Evolutionary conservation across 2,329 filamentous ascomycete species (phyloP).

Genomic region (Arthrobotrys entomopaga): DNA sequence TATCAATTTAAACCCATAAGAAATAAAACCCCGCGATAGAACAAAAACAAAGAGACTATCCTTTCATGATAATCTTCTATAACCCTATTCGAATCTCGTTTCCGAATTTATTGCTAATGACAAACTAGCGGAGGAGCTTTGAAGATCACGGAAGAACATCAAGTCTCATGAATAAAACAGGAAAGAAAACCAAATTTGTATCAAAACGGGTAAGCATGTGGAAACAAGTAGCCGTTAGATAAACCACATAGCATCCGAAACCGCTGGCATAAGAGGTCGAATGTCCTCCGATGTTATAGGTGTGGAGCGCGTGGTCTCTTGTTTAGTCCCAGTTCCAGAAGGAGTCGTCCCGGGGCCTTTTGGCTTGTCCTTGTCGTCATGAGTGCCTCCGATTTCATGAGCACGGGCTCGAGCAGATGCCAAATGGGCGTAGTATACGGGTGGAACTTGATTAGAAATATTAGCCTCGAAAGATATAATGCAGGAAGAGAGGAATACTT

Average conservation of each 20-base stretch:
- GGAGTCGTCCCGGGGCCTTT: slow-evolving; percentile 34
- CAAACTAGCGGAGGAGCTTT: not conserved
- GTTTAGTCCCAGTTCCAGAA: slow-evolving; percentile 21
- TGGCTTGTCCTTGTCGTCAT: slow-evolving; percentile 59
- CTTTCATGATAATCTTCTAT: too few species aligned
- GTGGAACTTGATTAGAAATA: slow-evolving; percentile 67
- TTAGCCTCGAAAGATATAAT: slow-evolving; percentile 1
- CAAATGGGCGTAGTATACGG: slow-evolving; percentile 95
- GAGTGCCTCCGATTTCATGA: slow-evolving; percentile 68
- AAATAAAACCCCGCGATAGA: too few species aligned
- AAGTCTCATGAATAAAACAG: not conserved
- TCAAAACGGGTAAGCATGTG: not conserved
- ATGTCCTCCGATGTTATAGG: slow-evolving; percentile 28
- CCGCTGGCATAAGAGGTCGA: slow-evolving; percentile 24
- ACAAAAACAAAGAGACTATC: too few species aligned
- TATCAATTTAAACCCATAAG: too few species aligned
- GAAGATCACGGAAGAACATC: not conserved
- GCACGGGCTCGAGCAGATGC: slow-evolving; percentile 81
- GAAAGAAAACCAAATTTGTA: not conserved
- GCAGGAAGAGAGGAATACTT: slow-evolving; percentile 50
- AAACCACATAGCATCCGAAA: slow-evolving; percentile 48
- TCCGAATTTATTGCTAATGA: too few species aligned
- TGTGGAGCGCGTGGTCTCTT: not conserved
- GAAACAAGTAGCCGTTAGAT: slow-evolving; percentile 25
- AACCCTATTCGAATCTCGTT: too few species aligned